Evolutionary conservation across 1,139 yeast genomes (phyloP).

Genomic region (Magnusiomyces starmeri): DNA sequence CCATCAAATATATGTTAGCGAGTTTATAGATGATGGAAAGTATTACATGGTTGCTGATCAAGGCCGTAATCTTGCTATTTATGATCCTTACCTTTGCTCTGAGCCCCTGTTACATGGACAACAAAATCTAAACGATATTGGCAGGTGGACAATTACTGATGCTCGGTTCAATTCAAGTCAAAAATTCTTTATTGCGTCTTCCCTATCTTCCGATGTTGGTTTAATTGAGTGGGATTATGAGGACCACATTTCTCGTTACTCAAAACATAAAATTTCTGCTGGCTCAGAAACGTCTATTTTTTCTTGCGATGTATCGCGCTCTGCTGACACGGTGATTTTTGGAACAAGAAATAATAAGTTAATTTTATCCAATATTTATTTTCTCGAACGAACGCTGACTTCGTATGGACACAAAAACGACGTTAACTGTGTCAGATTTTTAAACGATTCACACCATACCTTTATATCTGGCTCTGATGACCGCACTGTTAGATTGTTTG

Average conservation of each 20-base stretch:
- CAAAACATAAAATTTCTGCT: no score
- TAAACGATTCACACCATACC: slow-evolving; percentile 65
- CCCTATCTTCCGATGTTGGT: not conserved
- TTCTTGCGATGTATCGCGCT: not conserved
- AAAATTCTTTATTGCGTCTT: not conserved
- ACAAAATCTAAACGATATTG: not conserved
- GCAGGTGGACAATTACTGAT: slow-evolving; percentile 2
- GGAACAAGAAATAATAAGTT: not conserved
- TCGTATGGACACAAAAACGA: slow-evolving; percentile 18
- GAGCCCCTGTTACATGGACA: not conserved
- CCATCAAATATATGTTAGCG: not conserved
- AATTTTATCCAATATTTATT: not conserved
- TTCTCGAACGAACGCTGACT: not conserved
- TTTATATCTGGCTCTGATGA: slow-evolving; percentile 81
- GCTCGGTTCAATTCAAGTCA: not conserved
- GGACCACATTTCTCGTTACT: no score
- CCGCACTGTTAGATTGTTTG: slow-evolving; percentile 79
- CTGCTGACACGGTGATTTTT: not conserved
- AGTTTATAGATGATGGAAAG: not conserved
- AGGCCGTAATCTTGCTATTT: not conserved
- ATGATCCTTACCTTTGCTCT: not conserved
- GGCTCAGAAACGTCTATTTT: not conserved
- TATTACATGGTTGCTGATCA: not conserved
- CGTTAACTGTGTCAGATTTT: slow-evolving; percentile 61
- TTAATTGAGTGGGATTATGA: no score